These are phyloP conservation scores for Sordariomycetes sp. DNA, from an alignment of 2,329 filamentous ascomycete species.

Conservation along the genomic window DNA sequence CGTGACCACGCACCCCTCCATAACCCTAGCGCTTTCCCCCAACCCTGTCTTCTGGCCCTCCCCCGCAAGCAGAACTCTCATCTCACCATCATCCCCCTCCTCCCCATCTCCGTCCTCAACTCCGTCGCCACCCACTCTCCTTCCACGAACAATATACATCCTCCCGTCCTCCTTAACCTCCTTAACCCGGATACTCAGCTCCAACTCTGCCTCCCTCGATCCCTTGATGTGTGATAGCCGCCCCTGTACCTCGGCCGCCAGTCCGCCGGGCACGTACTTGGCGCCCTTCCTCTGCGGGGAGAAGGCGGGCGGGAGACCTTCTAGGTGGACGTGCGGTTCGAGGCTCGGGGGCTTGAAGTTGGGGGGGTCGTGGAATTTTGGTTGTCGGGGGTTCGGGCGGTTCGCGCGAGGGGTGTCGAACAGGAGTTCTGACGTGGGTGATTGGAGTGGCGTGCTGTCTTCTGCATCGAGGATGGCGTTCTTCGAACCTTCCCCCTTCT, in stretches of 20 bases:
- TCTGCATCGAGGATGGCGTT: not conserved
- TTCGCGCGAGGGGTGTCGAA: not conserved
- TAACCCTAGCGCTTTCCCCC: not conserved
- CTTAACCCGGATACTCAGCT: not conserved
- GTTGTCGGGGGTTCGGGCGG: not conserved
- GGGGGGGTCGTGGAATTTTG: constrained; percentile 1
- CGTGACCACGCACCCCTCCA: not conserved
- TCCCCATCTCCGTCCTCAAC: not conserved
- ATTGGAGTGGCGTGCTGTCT: not conserved
- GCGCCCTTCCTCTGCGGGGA: constrained; percentile 20
- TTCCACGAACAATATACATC: constrained; percentile 3
- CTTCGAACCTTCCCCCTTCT: not conserved
- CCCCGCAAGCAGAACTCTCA: constrained; percentile 2
- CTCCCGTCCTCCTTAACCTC: constrained; percentile 2
- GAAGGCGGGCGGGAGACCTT: constrained; percentile 15
- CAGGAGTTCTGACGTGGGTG: not conserved
- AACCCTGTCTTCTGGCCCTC: constrained; percentile 1
- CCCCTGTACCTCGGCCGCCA: constrained; percentile 23
- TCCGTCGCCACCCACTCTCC: not conserved
- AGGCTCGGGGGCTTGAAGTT: not conserved
- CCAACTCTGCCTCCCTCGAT: not conserved
- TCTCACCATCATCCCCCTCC: not conserved
- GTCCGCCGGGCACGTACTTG: constrained; percentile 20
- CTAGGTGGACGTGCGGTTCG: not conserved
- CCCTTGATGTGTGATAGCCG: constrained; percentile 23